Evolutionary conservation across 805 yeast species (phyloP).

Genomic region (Barnettozyma wickerhamii): DNA sequence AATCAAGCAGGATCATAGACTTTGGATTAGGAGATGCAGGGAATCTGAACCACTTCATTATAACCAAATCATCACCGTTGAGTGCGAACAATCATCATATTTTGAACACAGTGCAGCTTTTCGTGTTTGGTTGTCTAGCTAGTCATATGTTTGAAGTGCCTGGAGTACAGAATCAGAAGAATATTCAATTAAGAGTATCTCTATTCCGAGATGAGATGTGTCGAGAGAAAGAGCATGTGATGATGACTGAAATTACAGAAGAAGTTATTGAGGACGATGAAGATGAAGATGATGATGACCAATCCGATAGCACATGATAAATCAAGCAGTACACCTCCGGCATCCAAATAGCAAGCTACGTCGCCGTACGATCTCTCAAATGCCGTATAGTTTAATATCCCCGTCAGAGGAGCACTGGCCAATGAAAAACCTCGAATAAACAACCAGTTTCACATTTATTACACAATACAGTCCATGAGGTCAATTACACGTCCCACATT

Average conservation of each 20-base stretch:
- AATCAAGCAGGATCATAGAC: background rate
- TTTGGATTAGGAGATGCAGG: background rate
- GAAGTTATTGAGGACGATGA: no score
- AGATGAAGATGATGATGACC: no score
- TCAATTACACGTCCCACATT: background rate
- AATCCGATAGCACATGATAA: no score
- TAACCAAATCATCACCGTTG: background rate
- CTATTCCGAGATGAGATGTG: background rate
- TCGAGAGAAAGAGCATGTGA: background rate
- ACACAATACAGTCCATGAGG: background rate
- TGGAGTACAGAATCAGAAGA: background rate
- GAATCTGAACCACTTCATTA: background rate
- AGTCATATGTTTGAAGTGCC: background rate
- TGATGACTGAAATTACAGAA: no score
- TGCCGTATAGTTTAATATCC: background rate
- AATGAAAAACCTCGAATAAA: background rate
- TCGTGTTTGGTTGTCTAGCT: background rate
- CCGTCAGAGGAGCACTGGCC: background rate
- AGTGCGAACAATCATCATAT: background rate
- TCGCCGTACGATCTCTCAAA: no score
- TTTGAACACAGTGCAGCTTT: background rate
- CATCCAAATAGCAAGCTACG: no score
- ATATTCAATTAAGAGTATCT: background rate
- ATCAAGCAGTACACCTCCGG: no score
- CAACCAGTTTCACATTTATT: background rate